A percentile compares a stretch with the other conserved stretches of the same genome.
These are phyloP conservation scores for Echeveria elegans DNA, from an alignment of 164 flowering plant genomes.

Conservation along the genomic window DNA sequence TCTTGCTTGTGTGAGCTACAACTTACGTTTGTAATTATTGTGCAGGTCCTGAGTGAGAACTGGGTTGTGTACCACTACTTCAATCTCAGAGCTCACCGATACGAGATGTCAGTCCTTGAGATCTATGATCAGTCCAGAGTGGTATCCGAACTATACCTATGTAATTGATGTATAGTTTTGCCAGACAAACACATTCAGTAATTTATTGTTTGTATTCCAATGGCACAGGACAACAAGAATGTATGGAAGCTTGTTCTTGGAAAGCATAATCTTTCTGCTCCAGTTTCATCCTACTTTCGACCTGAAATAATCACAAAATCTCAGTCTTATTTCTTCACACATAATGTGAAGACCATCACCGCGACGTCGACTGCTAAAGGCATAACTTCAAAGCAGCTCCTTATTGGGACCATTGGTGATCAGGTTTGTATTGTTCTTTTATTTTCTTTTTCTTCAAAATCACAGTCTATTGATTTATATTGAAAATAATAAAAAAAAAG, in stretches of 20 bases:
- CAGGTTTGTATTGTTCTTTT: slow-evolving; percentile 59
- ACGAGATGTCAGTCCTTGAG: slow-evolving; percentile 95
- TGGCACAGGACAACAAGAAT: slow-evolving; percentile 78
- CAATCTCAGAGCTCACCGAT: slow-evolving; percentile 93
- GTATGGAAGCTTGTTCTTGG: slow-evolving; percentile 85
- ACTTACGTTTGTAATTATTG: slow-evolving; percentile 11
- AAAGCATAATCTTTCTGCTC: slow-evolving; percentile 88
- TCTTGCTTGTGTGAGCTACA: not conserved
- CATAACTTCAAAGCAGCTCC: slow-evolving; percentile 92
- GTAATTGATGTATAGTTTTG: not conserved
- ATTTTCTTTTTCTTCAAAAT: not conserved
- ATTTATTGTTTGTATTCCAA: not conserved
- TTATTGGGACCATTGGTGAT: slow-evolving; percentile 91
- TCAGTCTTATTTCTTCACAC: slow-evolving; percentile 83
- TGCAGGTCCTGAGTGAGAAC: slow-evolving; percentile 93
- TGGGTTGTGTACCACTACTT: slow-evolving; percentile 99
- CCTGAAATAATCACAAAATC: slow-evolving; percentile 78
- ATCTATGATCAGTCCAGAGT: slow-evolving; percentile 97
- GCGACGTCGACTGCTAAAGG: slow-evolving; percentile 92
- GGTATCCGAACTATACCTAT: slow-evolving; percentile 30
- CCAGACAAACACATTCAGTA: not conserved
- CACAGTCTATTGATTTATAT: not conserved
- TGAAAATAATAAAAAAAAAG: too few species aligned
- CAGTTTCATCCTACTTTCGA: slow-evolving; percentile 77
- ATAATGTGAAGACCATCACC: slow-evolving; percentile 77